Evolutionary conservation across 257 asterid genomes (phyloP), one percentile per base, ranked within the genome.

Genomic region (Cinchona pubescens): DNA sequence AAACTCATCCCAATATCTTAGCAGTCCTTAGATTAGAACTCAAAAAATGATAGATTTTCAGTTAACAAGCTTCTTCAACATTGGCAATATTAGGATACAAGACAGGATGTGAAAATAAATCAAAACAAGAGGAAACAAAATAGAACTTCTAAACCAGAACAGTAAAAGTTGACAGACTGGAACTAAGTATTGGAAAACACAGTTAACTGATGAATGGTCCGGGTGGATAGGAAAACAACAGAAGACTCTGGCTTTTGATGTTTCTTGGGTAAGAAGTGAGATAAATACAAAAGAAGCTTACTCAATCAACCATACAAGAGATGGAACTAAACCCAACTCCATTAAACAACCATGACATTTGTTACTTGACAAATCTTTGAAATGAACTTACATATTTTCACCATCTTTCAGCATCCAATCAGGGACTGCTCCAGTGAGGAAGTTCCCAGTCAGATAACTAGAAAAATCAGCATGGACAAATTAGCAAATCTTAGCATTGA

Each of bases 351-450:
- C 3, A 6, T 16, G 27, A 21, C 53, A 35, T 53, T 37, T 53
- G 37, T 14, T n/a, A 63, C 13, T 56, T 9, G 16, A 18, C 35
- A 4, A 49, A 18, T 18, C 12, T 19, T 53, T 53, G 35, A 48
- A n/a, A 51, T 51, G n/a, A 51, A 71, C 75, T 71, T 51, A 71
- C 75, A 71, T 51, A 37, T 2, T 4, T 0, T 51, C 42, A 48
- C 49, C 64, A 21, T 16, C 37, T 32, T 12, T 71, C 65, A 71
- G 49, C 75, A 71, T 71, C 75, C 75, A 71, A 9, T 34, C 75
- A 35, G 79, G 79, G 13, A 75, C 71, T 8, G 43, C 12, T n/a
- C 79, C 74, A 19, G 62, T 66, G 30, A 75, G 74, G 35, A 46
- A 56, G 74, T 75, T 75, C 51, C 65, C 75, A 11, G 75, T 51